Evolutionary conservation across 495 filamentous ascomycete genomes (phyloP), one percentile per base, ranked within the genome.

Genomic region (Penicillium riverlandense): DNA sequence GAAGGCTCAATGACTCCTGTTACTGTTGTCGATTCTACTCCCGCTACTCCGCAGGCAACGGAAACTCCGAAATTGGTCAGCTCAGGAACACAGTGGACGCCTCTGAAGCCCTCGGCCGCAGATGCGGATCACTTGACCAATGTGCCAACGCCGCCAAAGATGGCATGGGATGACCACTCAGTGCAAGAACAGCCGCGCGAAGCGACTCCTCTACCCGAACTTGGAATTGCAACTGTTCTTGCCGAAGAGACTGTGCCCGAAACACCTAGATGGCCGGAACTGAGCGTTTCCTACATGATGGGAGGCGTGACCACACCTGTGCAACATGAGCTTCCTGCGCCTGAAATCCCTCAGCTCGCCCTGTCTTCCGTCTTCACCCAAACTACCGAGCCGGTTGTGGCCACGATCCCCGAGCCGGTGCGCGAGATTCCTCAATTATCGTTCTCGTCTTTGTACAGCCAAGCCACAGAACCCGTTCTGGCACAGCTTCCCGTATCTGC

Each of bases 131-230:
- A 60, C 8, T 42, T 61, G 34, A 37, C 59, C 3, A 63, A 48
- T 50, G 61, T 68, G 11, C 58, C 63, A 15, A 69, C 64, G 5
- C 62, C 67, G 12, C 59, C 67, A 0, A 68, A 68, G 50, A 69
- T 63, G 57, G 55, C 44, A 7, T 70, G 61, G 65, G 65, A 69
- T 46, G 58, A 67, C 8, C 47, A 47, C 27, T 50, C 40, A 11
- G 32, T 38, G 11, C 46, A 50, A 11, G 44, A 15, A 5, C 47
- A 54, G 31, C 48, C 36, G 16, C 47, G 50, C 14, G 55, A 52
- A 42, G 46, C 45, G 16, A 37, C 37, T 34, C 46, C 41, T 27
- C 53, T 56, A 42, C 40, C 50, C 12, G 47, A 53, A 2, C 49
- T 48, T 52, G 56, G 53, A 16, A 41, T 72, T 15, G 71, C 71